Percentiles rank a stretch among this genome's conserved stretches.
phyloP scores from a whole-genome alignment of 2,329 filamentous ascomycete genomes.

The Aspergillus quadricinctus region DNA sequence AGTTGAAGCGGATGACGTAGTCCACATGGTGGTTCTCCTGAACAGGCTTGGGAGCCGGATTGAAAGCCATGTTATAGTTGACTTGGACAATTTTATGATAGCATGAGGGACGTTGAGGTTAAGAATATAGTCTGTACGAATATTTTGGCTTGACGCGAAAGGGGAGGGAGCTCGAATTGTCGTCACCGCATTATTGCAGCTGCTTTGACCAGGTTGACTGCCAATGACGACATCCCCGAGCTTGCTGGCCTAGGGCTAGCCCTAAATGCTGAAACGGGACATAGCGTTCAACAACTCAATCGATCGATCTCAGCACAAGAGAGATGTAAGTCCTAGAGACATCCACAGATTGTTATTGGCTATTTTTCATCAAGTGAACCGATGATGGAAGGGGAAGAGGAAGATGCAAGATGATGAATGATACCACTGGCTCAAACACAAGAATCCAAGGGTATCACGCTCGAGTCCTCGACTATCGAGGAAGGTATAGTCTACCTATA shows the following conservation, averaged over 20 bases:
- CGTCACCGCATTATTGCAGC: neutral
- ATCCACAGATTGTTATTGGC: neutral
- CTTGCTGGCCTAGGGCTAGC: constrained; percentile 5
- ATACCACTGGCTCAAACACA: neutral
- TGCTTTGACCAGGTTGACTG: neutral
- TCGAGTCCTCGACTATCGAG: neutral
- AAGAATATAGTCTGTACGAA: neutral
- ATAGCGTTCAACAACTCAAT: neutral
- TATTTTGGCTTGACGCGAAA: neutral
- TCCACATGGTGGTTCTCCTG: constrained; percentile 68
- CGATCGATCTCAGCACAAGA: neutral
- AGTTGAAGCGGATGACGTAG: constrained; percentile 80
- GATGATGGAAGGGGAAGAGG: neutral
- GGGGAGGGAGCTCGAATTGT: neutral
- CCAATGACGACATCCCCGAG: constrained; percentile 2
- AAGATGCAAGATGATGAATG: neutral
- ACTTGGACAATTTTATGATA: neutral
- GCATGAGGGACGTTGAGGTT: neutral
- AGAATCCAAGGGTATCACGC: neutral
- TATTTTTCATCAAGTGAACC: neutral
- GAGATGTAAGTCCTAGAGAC: neutral
- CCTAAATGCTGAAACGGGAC: neutral
- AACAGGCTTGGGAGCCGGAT: constrained; percentile 21
- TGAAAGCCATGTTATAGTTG: constrained; percentile 23
- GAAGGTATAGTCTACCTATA: neutral